Evolutionary conservation across 129 eudicot genomes (phyloP), one percentile per base, ranked within the genome.

Genomic region (Flaveria sonorensis): DNA sequence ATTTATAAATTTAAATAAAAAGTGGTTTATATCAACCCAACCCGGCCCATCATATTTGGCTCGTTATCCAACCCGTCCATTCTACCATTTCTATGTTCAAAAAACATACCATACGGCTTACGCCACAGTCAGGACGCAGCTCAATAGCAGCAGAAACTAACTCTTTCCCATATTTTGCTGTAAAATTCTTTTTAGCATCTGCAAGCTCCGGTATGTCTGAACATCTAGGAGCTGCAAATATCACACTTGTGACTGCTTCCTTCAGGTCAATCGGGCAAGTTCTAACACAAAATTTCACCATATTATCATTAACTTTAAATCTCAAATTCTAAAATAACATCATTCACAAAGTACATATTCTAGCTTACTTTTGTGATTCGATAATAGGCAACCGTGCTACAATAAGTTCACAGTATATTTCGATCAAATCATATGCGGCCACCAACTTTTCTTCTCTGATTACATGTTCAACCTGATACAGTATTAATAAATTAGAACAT

Each of bases 191-290:
- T 73, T 82, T 83, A 43, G 78, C 91, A 81, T 93, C 98, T 60
- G 12, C 72, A 77, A 93, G 96, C 77, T 93, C 97, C 3, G 90
- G 82, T 52, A 93, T 85, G 40, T 91, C 98, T 67, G 93, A 87
- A 83, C 98, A 93, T 80, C 98, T 89, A 36, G 93, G 98, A 62
- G 97, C 83, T 23, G 98, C 96, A 87, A 89, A 93, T 77, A 93
- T 76, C 70, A 93, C 81, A 57, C 98, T 93, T 46, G 98, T 67
- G 65, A 93, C 67, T 80, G 97, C 97, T 89, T 93, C 98, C 81
- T 93, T 93, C 74, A 93, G 61, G 76, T 93, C 97, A 83, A 91
- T 89, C 53, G 98, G 98, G 48, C 98, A 93, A 62, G 76, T 89
- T 84, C 98, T 93, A 62, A 11, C 2, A 24, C 55, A 53, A 68